Conservation (phyloP, 257 asterid species). For the Primulina huaijiensis region DNA sequence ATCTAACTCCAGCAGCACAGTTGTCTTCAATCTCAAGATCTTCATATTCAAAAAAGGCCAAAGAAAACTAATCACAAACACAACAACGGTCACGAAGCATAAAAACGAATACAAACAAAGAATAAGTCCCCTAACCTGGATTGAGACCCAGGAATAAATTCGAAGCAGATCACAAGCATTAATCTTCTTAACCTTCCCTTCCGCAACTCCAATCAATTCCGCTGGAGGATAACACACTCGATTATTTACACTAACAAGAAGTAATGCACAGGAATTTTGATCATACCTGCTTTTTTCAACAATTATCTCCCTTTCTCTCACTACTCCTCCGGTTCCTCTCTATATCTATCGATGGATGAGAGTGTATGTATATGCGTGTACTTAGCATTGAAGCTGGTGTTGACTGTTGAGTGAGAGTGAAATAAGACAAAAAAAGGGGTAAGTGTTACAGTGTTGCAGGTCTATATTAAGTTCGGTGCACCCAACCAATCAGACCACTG, state of each 20-base stretch:
- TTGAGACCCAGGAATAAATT: constrained; percentile 18
- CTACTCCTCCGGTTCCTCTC: not conserved
- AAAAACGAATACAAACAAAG: constrained; percentile 16
- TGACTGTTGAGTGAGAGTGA: not conserved
- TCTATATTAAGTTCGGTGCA: not conserved
- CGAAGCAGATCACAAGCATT: constrained; percentile 30
- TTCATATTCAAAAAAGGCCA: constrained; percentile 20
- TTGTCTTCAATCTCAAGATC: constrained; percentile 14
- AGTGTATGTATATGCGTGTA: constrained; percentile 24
- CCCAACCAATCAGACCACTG: not conserved
- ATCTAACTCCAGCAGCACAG: constrained; percentile 30
- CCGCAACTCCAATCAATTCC: constrained; percentile 21
- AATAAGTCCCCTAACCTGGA: not conserved
- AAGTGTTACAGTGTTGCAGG: not conserved
- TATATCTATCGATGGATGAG: constrained; percentile 14
- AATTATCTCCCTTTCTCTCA: constrained; percentile 25
- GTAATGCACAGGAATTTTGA: constrained; percentile 26
- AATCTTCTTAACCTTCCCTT: constrained; percentile 9
- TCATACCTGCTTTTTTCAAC: constrained; percentile 36
- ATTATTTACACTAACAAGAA: not conserved
- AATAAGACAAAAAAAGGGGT: not conserved
- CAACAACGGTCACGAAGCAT: constrained; percentile 6
- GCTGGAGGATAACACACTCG: constrained; percentile 3
- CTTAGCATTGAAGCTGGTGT: not conserved
- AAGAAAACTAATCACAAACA: constrained; percentile 6